These are phyloP conservation scores for Rhexocercosporidium sp. DNA, from an alignment of 2,329 filamentous ascomycete species.

Conservation along the genomic window DNA sequence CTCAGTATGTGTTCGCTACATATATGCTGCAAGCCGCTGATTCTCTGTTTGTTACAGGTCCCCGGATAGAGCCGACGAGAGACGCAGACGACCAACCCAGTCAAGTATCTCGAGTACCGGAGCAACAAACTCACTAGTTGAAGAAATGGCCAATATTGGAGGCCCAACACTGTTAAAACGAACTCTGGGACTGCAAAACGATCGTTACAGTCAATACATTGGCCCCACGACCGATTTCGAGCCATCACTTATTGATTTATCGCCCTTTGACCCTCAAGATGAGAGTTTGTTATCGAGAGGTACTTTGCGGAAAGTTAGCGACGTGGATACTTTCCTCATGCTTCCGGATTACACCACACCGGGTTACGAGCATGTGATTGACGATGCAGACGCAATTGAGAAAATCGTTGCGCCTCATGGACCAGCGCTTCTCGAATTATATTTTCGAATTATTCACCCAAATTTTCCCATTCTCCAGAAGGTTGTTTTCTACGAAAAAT, in stretches of 20 bases:
- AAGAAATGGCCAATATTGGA: slow-evolving; percentile 74
- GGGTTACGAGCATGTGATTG: slow-evolving; percentile 71
- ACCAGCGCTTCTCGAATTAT: slow-evolving; percentile 77
- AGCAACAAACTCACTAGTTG: slow-evolving; percentile 66
- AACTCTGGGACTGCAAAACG: slow-evolving; percentile 76
- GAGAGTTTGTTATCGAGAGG: slow-evolving; percentile 75
- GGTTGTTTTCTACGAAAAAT: slow-evolving; percentile 78
- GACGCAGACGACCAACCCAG: slow-evolving; percentile 57
- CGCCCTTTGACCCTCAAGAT: slow-evolving; percentile 79
- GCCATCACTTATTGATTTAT: slow-evolving; percentile 80
- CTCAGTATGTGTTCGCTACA: slow-evolving; percentile 20
- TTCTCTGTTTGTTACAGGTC: slow-evolving; percentile 51
- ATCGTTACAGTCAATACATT: slow-evolving; percentile 83
- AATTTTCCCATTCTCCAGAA: slow-evolving; percentile 85
- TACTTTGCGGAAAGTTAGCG: slow-evolving; percentile 76
- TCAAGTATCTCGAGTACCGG: slow-evolving; percentile 66
- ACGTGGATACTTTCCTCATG: slow-evolving; percentile 80
- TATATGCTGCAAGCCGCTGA: slow-evolving; percentile 29
- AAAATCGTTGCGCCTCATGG: slow-evolving; percentile 77
- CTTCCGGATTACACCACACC: slow-evolving; percentile 75
- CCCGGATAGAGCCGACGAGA: slow-evolving; percentile 60
- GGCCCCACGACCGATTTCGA: slow-evolving; percentile 85
- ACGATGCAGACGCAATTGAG: slow-evolving; percentile 76
- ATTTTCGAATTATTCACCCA: slow-evolving; percentile 81
- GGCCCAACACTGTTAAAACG: slow-evolving; percentile 69